Percentiles rank a stretch among this genome's conserved stretches.
phyloP scores from a whole-genome alignment of 1,284 basidiomycete genomes.

The Microbotryomycetes sp. region DNA sequence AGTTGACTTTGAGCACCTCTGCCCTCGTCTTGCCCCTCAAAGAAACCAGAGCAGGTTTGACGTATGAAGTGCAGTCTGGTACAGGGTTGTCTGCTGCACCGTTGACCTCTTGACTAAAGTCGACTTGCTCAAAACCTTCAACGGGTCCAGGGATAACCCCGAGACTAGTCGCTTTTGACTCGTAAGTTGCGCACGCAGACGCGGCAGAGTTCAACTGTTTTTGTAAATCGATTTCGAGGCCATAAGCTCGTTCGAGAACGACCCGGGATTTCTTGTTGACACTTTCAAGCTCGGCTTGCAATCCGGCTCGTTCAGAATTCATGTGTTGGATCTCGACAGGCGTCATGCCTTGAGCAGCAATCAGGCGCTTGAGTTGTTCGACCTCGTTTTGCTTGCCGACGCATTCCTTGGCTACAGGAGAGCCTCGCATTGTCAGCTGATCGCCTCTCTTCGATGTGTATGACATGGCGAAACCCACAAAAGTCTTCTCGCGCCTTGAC shows the following conservation, averaged over 20 bases:
- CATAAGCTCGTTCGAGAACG: constrained; percentile 1
- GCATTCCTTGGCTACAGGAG: background rate
- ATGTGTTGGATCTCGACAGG: constrained; percentile 33
- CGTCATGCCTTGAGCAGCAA: constrained; percentile 31
- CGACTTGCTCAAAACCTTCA: constrained; percentile 30
- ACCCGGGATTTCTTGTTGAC: constrained; percentile 12
- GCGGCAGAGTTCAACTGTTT: constrained; percentile 21
- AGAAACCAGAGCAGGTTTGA: constrained; percentile 32
- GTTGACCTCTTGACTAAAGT: constrained; percentile 34
- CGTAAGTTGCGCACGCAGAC: constrained; percentile 24
- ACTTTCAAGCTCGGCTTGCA: background rate
- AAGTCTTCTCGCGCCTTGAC: constrained; percentile 6
- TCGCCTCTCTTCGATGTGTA: too few species aligned
- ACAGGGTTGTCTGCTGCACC: constrained; percentile 31
- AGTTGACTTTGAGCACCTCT: constrained; percentile 2
- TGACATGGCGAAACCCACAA: constrained; percentile 10
- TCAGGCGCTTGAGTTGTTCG: constrained; percentile 12
- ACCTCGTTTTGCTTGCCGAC: background rate
- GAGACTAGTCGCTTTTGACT: constrained; percentile 24
- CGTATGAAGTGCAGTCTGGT: constrained; percentile 29
- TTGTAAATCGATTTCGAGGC: constrained; percentile 31
- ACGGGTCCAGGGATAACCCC: constrained; percentile 28
- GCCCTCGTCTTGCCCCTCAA: constrained; percentile 21
- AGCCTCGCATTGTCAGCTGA: too few species aligned
- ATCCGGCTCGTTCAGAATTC: constrained; percentile 21